phyloP scores from a whole-genome alignment of 768 basidiomycete species.

The Pholiota molesta region DNA sequence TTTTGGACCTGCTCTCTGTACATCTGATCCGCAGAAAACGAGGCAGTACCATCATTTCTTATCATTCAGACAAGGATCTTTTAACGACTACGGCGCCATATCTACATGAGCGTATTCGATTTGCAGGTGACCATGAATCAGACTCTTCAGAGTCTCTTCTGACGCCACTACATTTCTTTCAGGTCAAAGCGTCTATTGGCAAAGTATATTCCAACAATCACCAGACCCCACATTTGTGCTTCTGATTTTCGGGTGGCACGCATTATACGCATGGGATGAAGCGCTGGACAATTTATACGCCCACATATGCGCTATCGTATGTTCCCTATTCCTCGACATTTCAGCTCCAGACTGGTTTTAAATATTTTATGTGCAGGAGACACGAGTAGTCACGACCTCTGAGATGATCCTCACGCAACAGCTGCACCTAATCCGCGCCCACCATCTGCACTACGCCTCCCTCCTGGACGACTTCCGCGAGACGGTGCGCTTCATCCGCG shows the following conservation, averaged over 20 bases:
- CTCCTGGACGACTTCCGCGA: conserved; percentile 58
- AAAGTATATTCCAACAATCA: conserved; percentile 40
- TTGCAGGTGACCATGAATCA: conserved; percentile 36
- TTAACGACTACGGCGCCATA: conserved; percentile 42
- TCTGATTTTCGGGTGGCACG: conserved; percentile 58
- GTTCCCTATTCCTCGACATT: conserved; percentile 9
- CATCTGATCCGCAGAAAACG: conserved; percentile 46
- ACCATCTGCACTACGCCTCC: conserved; percentile 54
- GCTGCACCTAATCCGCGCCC: conserved; percentile 58
- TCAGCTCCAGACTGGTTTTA: neutral
- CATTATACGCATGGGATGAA: conserved; percentile 65
- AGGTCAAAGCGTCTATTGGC: conserved; percentile 52
- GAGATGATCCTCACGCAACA: conserved; percentile 45
- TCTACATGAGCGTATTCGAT: conserved; percentile 48
- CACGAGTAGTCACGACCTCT: conserved; percentile 18
- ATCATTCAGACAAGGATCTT: conserved; percentile 38
- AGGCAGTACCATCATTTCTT: conserved; percentile 50
- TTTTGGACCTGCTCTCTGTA: conserved; percentile 49
- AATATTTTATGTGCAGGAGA: conserved; percentile 14
- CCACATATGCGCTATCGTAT: conserved; percentile 51
- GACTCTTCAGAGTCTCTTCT: neutral
- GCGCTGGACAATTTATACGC: conserved; percentile 54
- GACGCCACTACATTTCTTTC: conserved; percentile 4
- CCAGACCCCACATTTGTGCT: conserved; percentile 59
- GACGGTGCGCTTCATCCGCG: conserved; percentile 48